Base-by-base conservation (phyloP, 2,329 filamentous ascomycete genomes). In the Diplodia seriata region DNA sequence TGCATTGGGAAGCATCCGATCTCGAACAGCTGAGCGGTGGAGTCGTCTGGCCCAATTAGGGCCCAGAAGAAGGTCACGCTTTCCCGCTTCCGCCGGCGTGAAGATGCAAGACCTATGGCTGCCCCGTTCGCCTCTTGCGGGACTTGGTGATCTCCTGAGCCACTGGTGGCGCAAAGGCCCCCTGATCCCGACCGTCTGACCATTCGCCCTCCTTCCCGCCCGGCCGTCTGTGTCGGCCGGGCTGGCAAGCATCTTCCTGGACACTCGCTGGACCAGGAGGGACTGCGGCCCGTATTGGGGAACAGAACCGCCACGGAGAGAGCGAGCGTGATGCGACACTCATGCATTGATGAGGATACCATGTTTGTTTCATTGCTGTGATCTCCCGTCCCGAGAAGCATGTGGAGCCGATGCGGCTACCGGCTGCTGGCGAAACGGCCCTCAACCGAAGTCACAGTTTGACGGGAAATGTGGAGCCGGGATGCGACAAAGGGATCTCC, bases 91-190 rank as follows among this genome's bases (percentile, higher is more conserved):
- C 57, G 23, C 57, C 49, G 26, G 56, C 18, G 40, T 61, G 26
- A 47, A 29, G 26, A n/a, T 8, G 23, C 14, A 49, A 49, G 40
- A 29, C 57, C 36, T 36, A 31, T 3, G 57, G 26, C 57, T 62
- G 57, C 57, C 57, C 57, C 36, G 57, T 62, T 33, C 57, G 40
- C 57, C 7, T 50, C 40, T 47, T 62, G 57, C 40, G 40, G 57
- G 12, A 62, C 40, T n/a, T 33, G 57, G 14, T 43, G 57, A 62
- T 62, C 57, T 47, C 57, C 57, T 50, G 57, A 47, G 56, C 36
- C 56, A 47, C 56, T 26, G 23, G 40, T 20, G 40, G 57, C 57
- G 57, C 40, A 33, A 49, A 18, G 23, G n/a, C 12, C 57, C 56
- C 57, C 57, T 62, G 57, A 49, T 20, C 40, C 8, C 40, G 40